Evolutionary conservation across 225 moss, liverwort and hornwort species (phyloP).

Genomic region (Thuidium tamariscinum): DNA sequence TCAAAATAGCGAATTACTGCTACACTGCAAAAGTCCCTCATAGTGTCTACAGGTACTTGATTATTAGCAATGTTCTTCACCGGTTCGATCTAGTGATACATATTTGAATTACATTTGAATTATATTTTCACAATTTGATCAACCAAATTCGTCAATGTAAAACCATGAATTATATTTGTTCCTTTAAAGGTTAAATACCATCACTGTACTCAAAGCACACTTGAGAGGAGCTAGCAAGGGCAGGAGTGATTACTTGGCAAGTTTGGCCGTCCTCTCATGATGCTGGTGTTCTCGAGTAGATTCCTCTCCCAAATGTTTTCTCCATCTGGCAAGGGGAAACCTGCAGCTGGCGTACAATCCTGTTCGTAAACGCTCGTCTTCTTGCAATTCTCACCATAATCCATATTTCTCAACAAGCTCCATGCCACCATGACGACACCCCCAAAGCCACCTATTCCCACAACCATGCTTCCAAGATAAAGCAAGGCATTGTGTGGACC

Average conservation of each 20-base stretch:
- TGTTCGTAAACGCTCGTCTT: background rate
- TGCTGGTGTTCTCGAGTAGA: conserved; percentile 7
- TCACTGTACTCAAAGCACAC: background rate
- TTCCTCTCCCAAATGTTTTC: conserved; percentile 14
- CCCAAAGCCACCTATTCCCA: conserved; percentile 6
- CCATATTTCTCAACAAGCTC: conserved; percentile 3
- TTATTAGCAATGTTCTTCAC: background rate
- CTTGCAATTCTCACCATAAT: background rate
- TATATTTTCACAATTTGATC: background rate
- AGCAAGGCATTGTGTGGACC: background rate
- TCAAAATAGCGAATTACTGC: background rate
- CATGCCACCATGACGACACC: conserved; percentile 10
- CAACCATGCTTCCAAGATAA: background rate
- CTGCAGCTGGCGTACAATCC: background rate
- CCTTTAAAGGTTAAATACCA: background rate
- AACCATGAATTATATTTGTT: background rate
- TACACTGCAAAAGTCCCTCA: background rate
- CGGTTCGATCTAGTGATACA: background rate
- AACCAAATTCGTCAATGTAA: background rate
- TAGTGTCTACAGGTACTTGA: background rate
- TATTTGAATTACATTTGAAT: background rate
- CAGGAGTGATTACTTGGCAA: conserved; percentile 10
- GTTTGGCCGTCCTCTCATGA: conserved; percentile 17
- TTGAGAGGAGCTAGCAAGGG: background rate
- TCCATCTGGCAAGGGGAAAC: background rate